Evolutionary conservation across 2,329 filamentous ascomycete species (phyloP), one percentile per base, ranked within the genome.

Genomic region (Penicillium sp.): DNA sequence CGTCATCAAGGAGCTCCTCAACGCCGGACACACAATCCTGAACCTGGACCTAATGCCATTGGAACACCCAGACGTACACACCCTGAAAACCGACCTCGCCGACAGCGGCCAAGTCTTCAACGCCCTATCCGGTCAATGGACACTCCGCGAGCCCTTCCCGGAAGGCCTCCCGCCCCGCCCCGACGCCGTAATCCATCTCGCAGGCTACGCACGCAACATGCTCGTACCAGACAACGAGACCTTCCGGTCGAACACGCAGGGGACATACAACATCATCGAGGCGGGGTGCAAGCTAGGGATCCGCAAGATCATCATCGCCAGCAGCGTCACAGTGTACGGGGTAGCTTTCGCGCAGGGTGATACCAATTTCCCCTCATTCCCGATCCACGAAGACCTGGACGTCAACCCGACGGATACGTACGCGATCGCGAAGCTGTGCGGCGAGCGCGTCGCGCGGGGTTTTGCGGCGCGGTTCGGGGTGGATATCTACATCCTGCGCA

Each of bases 201-300:
- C 79, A 16, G 84, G 82, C 0, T 82, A 82, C 61, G 80, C 85
- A 0, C 77, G 84, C 21, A 84, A 85, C 64, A 80, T 87, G 79
- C 75, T 87, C 2, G 83, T 85, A 0, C 84, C 84, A 0, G 84
- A 87, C 65, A 84, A 81, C 55, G 82, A 85, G 65, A 81, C 77
- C 55, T 87, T 84, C 71, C 75, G 75, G 13, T 78, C 74, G n/a
- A 87, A 88, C 65, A 79, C 82, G 0, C 73, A 76, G 0, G 76
- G 79, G 8, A 84, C 83, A 0, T 86, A 86, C 72, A 87, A 87
- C 62, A 78, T 87, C 39, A 79, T 87, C 59, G 85, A 87, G 69
- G 83, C 84, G 0, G 83, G 83, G 0, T 84, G 79, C 67, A 86
- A 86, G 60, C 73, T 87, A 0, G 83, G 84, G 4, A 81, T 87